These are phyloP conservation scores for Dissophora globulifera DNA, from an alignment of 192 early-diverging fungal species.

Conservation along the genomic window DNA sequence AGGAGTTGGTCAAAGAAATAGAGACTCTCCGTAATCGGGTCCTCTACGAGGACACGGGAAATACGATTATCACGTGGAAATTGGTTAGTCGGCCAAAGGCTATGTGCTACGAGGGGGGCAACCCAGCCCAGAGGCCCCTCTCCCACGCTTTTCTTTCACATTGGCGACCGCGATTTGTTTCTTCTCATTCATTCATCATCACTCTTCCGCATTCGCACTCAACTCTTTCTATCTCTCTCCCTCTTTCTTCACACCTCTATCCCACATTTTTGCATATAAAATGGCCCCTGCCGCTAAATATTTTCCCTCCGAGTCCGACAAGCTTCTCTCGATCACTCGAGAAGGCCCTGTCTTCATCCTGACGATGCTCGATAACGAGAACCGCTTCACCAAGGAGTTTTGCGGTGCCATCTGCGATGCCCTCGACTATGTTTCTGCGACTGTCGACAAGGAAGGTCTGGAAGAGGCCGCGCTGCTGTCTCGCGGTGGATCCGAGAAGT, in stretches of 20 bases:
- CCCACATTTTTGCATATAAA: background rate
- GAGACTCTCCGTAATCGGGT: too few relatives aligned
- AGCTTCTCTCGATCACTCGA: constrained; percentile 32
- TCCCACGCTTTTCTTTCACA: too few relatives aligned
- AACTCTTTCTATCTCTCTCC: background rate
- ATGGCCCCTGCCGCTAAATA: constrained; percentile 7
- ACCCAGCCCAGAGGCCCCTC: too few relatives aligned
- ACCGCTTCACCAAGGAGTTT: constrained; percentile 73
- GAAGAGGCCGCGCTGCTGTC: constrained; percentile 69
- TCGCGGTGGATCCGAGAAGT: constrained; percentile 69
- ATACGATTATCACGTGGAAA: too few relatives aligned
- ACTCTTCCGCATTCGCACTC: background rate
- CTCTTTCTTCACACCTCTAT: background rate
- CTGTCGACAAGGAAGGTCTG: constrained; percentile 52
- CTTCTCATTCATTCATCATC: too few relatives aligned
- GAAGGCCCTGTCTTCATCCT: constrained; percentile 71
- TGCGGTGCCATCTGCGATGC: constrained; percentile 65
- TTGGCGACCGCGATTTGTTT: too few relatives aligned
- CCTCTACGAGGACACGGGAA: too few relatives aligned
- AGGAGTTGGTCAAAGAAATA: too few relatives aligned
- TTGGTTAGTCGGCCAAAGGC: too few relatives aligned
- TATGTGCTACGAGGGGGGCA: too few relatives aligned
- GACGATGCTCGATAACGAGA: constrained; percentile 71
- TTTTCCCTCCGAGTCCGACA: constrained; percentile 6
- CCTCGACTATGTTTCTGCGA: constrained; percentile 66